Conservation (phyloP, 352 stramenopile species). For the Globisporangium abappressorium region DNA sequence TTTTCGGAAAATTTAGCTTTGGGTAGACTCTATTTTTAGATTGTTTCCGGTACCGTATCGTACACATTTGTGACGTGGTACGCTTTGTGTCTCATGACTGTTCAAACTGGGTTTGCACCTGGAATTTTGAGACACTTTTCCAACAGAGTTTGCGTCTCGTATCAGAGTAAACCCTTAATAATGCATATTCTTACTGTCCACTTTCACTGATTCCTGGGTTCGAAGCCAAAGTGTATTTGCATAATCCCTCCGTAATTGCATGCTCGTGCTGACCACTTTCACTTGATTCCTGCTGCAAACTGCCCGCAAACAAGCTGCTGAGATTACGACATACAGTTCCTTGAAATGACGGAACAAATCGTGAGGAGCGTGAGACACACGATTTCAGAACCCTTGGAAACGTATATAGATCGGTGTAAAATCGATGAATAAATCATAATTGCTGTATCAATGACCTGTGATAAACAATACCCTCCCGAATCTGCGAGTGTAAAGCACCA, state of each 20-base stretch:
- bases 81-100: background rate
- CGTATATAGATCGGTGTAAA: background rate
- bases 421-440: no score
- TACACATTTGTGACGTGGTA: background rate
- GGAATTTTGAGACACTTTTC: constrained; percentile 8
- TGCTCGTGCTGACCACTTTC: background rate
- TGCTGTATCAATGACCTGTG: background rate
- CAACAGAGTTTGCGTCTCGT: background rate
- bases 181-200: background rate
- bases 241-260: background rate
- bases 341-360: constrained; percentile 6
- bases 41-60: background rate
- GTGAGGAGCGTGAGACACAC: constrained; percentile 5
- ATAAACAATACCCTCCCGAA: background rate
- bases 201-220: background rate
- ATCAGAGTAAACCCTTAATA: background rate
- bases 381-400: background rate
- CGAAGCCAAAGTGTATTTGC: background rate
- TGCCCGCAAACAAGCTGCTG: background rate
- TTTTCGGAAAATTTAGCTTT: background rate
- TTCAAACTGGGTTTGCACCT: constrained; percentile 3
- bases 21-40: background rate
- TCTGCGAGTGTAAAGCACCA: background rate
- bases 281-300: background rate
- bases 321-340: background rate